Percentiles rank a stretch among this genome's conserved stretches.
Evolutionary conservation across 208 protist species (phyloP).

Genomic region (Porcisia deanei): DNA sequence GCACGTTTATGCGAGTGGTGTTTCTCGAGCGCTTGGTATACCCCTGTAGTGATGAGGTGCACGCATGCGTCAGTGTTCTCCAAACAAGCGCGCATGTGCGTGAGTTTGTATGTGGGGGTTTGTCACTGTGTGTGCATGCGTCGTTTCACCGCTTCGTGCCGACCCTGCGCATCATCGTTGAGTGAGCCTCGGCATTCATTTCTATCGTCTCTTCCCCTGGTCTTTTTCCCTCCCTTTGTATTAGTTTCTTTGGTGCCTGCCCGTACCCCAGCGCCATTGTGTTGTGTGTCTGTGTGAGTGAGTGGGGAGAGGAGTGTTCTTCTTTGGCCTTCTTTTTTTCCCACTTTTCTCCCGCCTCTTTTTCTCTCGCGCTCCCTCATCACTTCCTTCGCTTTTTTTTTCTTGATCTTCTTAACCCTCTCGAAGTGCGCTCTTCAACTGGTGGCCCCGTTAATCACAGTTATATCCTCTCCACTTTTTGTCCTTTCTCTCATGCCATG

Average conservation of each 20-base stretch:
- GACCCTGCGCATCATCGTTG: background rate
- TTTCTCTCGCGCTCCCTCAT: too few species aligned
- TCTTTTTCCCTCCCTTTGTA: background rate
- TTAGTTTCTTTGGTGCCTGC: too few species aligned
- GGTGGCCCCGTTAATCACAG: background rate
- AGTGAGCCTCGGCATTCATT: background rate
- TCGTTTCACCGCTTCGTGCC: background rate
- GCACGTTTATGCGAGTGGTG: background rate
- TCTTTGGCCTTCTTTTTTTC: background rate
- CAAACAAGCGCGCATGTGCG: background rate
- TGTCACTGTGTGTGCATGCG: background rate
- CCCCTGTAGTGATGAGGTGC: constrained; percentile 1
- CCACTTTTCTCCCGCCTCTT: background rate
- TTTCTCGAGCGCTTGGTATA: background rate
- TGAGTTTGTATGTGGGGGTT: background rate
- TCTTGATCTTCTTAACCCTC: background rate
- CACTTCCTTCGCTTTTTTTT: background rate
- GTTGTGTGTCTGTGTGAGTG: background rate
- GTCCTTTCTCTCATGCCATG: background rate
- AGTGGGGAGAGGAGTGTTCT: background rate
- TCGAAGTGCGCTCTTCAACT: background rate
- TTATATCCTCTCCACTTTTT: constrained; percentile 1
- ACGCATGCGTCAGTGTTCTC: background rate
- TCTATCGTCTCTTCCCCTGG: background rate
- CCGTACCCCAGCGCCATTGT: background rate